Base-by-base conservation (phyloP, 257 asterid species). In the Perilla frutescens region DNA sequence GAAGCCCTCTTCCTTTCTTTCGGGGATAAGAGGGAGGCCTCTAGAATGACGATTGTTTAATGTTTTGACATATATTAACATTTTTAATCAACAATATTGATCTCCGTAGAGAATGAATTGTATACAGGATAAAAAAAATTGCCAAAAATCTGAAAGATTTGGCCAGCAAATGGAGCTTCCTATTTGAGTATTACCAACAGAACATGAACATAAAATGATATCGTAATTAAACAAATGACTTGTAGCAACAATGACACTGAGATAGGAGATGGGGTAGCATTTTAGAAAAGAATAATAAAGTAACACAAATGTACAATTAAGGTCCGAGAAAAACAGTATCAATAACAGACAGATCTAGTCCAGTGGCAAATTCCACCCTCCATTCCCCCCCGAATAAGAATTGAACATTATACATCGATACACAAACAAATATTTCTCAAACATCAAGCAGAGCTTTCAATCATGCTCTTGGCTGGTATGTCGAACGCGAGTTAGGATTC, bases 401-500 rank as follows among this genome's bases (percentile, higher is more conserved):
- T n/a, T 8, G 3, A 26, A 47, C 70, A 65, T 45, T 45, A 44
- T 26, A 44, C 68, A 62, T 12, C 7, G 66, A 62, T 3, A 1
- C 47, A 60, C 61, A 36, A 55, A 58, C 31, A 61, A n/a, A 13
- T 61, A 4, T 8, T 8, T 8, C 51, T n/a, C 3, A 41, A 39
- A 62, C 50, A 40, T 3, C 53, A 48, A 48, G 15, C 14, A n/a
- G 31, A 6, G 50, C 36, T 6, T 6, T 4, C 49, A 7, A 8
- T 61, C 66, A n/a, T 37, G 66, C 66, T 39, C 49, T 61, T 36
- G 31, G 32, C 29, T 61, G 47, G 2, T 39, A 39, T 8, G 48
- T 68, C 50, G 47, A 68, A 66, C 64, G 51, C 13, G 37, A 4
- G 75, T 75, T 58, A 43, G 60, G 66, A 53, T 37, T 53, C 29